phyloP scores from a whole-genome alignment of 2,329 filamentous ascomycete genomes.

The Byssothecium circinans region DNA sequence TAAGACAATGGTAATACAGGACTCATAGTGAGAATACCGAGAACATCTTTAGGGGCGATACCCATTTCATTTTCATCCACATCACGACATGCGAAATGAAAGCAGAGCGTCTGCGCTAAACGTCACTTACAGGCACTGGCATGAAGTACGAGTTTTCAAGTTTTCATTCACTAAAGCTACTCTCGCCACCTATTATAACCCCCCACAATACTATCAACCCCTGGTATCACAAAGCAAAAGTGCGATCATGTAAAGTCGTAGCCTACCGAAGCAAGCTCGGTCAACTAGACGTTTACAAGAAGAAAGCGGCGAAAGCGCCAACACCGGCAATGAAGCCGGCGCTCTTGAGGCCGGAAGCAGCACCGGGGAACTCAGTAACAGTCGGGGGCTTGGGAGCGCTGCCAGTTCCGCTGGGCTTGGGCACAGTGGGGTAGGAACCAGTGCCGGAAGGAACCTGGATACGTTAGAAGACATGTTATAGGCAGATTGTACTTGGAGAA shows the following conservation, averaged over 20 bases:
- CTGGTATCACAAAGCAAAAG: slow-evolving; percentile 3
- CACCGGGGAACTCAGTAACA: slow-evolving; percentile 42
- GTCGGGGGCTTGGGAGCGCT: slow-evolving; percentile 35
- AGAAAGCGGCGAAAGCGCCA: slow-evolving; percentile 47
- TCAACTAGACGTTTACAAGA: slow-evolving; percentile 47
- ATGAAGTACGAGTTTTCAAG: too few relatives aligned
- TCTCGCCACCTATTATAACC: slow-evolving; percentile 15
- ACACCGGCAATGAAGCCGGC: slow-evolving; percentile 45
- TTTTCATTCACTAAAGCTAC: background rate
- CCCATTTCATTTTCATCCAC: too few relatives aligned
- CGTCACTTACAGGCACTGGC: too few relatives aligned
- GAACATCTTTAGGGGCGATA: too few relatives aligned
- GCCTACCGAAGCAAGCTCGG: slow-evolving; percentile 34
- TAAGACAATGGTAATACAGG: too few relatives aligned
- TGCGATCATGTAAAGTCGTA: slow-evolving; percentile 45
- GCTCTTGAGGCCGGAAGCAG: slow-evolving; percentile 40
- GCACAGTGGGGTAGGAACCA: slow-evolving; percentile 15
- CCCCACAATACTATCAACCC: slow-evolving; percentile 20
- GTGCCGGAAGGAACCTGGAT: slow-evolving; percentile 2
- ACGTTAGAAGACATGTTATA: too few relatives aligned
- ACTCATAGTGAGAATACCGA: too few relatives aligned
- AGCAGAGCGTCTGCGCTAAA: too few relatives aligned
- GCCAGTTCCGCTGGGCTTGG: slow-evolving; percentile 24
- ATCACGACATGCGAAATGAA: too few relatives aligned
- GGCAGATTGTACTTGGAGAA: too few relatives aligned